These are phyloP conservation scores for Solanum hybrid DNA, from an alignment of 305 asterid species.

Conservation along the genomic window DNA sequence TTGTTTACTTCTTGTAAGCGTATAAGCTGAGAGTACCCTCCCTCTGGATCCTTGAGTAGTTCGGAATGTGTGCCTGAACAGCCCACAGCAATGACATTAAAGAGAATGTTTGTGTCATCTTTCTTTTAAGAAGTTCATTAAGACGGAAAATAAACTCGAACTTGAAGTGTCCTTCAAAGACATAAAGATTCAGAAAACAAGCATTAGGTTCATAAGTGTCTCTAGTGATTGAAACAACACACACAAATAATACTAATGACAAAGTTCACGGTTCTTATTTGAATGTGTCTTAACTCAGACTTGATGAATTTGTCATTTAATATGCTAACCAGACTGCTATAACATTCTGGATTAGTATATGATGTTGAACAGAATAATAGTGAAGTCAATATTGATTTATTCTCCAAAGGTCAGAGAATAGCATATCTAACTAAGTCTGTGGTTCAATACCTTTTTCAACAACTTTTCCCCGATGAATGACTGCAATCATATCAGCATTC, in stretches of 20 bases:
- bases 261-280: neutral
- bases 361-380: neutral
- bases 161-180: neutral
- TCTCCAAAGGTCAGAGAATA: neutral
- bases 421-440: neutral
- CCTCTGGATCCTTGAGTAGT: conserved; percentile 57
- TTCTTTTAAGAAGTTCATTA: neutral
- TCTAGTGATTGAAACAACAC: neutral
- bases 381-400: neutral
- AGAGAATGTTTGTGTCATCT: neutral
- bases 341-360: neutral
- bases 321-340: neutral
- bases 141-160: neutral
- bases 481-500: conserved; percentile 74
- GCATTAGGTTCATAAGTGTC: neutral
- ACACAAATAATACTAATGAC: neutral
- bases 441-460: conserved; percentile 55
- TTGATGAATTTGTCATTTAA: neutral
- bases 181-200: neutral
- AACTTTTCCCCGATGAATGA: conserved; percentile 64
- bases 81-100: neutral
- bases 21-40: conserved; percentile 76
- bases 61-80: conserved; percentile 58
- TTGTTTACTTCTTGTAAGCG: conserved; percentile 60
- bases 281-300: neutral